Evolutionary conservation across 139 green algal genomes (phyloP).

Genomic region (Gonium pectorale): DNA sequence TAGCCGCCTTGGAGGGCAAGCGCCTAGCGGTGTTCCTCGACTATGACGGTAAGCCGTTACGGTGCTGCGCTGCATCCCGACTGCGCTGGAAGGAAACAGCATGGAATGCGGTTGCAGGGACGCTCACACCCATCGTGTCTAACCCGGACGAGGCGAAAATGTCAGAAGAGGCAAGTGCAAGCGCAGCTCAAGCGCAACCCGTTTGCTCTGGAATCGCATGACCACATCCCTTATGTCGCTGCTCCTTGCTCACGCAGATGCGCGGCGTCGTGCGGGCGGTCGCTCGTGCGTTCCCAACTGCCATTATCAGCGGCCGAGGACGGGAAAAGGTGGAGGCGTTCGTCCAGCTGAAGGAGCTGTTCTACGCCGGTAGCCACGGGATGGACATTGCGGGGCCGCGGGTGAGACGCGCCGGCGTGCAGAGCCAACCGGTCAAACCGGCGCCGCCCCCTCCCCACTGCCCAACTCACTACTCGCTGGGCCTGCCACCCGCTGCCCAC

Average conservation of each 20-base stretch:
- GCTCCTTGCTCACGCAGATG: slow-evolving; percentile 67
- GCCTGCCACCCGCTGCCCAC: neutral
- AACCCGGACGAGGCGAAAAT: slow-evolving; percentile 94
- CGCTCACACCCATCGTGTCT: slow-evolving; percentile 96
- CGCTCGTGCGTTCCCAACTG: slow-evolving; percentile 89
- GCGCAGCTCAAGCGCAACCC: too few relatives aligned
- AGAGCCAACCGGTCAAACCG: too few relatives aligned
- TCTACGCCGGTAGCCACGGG: slow-evolving; percentile 97
- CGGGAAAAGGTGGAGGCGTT: slow-evolving; percentile 95
- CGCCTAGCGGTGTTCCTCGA: slow-evolving; percentile 95
- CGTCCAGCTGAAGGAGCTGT: slow-evolving; percentile 94
- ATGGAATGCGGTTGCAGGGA: slow-evolving; percentile 85
- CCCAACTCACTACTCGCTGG: too few relatives aligned
- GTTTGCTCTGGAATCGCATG: too few relatives aligned
- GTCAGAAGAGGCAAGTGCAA: slow-evolving; percentile 73
- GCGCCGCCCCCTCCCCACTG: neutral
- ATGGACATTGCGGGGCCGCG: slow-evolving; percentile 94
- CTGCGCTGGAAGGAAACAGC: too few relatives aligned
- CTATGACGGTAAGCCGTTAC: slow-evolving; percentile 86
- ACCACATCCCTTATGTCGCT: too few relatives aligned
- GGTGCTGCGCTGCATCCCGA: neutral
- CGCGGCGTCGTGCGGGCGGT: slow-evolving; percentile 80
- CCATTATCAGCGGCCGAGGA: slow-evolving; percentile 94
- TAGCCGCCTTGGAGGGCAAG: slow-evolving; percentile 70
- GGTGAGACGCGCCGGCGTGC: slow-evolving; percentile 37